These are phyloP conservation scores for Cordyceps pruinosa DNA, from an alignment of 2,329 filamentous ascomycete species.

Conservation along the genomic window DNA sequence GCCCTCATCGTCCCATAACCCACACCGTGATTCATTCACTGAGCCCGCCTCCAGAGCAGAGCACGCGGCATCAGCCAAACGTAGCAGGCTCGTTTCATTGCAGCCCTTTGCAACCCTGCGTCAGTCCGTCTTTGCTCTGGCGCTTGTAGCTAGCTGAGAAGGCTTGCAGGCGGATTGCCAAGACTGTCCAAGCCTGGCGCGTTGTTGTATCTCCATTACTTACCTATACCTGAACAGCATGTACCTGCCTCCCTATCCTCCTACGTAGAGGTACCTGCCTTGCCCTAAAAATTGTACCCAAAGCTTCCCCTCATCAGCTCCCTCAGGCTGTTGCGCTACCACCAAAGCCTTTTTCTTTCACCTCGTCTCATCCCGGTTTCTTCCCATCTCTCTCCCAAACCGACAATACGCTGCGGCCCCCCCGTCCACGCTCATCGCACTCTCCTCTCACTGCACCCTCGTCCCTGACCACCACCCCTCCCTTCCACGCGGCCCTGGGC, in stretches of 20 bases:
- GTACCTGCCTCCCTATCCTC: too few relatives aligned
- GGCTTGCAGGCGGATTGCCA: too few relatives aligned
- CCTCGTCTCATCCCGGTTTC: not conserved
- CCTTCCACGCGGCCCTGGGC: conserved; percentile 21
- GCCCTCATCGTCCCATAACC: not conserved
- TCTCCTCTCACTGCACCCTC: not conserved
- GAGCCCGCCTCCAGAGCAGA: not conserved
- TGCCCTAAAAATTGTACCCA: too few relatives aligned
- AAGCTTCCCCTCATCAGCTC: conserved; percentile 7
- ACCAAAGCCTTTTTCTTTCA: not conserved
- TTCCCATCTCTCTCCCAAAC: not conserved
- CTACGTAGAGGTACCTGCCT: too few relatives aligned
- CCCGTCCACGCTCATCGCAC: not conserved
- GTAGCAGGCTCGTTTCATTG: not conserved
- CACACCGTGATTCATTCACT: not conserved
- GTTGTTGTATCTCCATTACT: too few relatives aligned
- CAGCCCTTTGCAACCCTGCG: not conserved
- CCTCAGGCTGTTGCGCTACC: not conserved
- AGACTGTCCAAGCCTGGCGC: too few relatives aligned
- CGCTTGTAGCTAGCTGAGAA: too few relatives aligned
- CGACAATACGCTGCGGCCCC: not conserved
- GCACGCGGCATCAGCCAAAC: not conserved
- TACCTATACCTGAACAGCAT: too few relatives aligned
- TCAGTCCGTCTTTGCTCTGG: not conserved
- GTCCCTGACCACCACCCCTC: conserved; percentile 15